phyloP scores from a whole-genome alignment of 2,329 filamentous ascomycete species.

The Tolypocladium nubicola region DNA sequence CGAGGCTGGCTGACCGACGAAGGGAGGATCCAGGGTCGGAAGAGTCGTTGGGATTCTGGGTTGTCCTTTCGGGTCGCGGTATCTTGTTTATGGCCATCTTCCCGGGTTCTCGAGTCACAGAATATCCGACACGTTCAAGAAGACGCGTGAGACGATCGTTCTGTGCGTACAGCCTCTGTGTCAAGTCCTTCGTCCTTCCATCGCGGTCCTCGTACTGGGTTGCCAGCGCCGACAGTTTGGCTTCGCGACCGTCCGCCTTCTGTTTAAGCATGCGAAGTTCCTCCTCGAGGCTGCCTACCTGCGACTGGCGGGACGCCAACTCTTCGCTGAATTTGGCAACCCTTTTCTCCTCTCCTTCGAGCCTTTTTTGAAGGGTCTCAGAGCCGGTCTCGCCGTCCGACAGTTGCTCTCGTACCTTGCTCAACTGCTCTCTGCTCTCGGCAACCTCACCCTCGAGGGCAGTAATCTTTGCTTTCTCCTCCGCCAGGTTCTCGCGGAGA shows the following conservation, averaged over 20 bases:
- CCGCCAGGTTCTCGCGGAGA: slow-evolving; percentile 41
- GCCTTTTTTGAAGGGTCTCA: slow-evolving; percentile 61
- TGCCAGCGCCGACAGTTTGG: slow-evolving; percentile 38
- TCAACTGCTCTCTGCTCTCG: slow-evolving; percentile 60
- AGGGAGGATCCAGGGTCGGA: slow-evolving; percentile 44
- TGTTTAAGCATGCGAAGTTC: slow-evolving; percentile 61
- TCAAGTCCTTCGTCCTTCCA: slow-evolving; percentile 68
- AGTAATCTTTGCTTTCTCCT: slow-evolving; percentile 42
- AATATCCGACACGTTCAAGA: slow-evolving; percentile 78
- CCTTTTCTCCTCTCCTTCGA: slow-evolving; percentile 67
- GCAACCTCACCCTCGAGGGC: slow-evolving; percentile 46
- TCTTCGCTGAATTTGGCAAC: slow-evolving; percentile 57
- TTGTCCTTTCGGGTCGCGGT: slow-evolving; percentile 45
- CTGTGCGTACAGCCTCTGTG: slow-evolving; percentile 70
- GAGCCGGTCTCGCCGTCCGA: slow-evolving; percentile 77
- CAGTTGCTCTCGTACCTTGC: slow-evolving; percentile 58
- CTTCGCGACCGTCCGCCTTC: slow-evolving; percentile 46
- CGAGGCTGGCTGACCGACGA: slow-evolving; percentile 41
- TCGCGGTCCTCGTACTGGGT: slow-evolving; percentile 60
- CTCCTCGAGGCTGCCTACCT: slow-evolving; percentile 64
- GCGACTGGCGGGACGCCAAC: slow-evolving; percentile 65
- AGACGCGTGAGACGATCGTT: slow-evolving; percentile 76
- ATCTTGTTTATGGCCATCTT: slow-evolving; percentile 67
- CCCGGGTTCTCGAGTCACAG: slow-evolving; percentile 62
- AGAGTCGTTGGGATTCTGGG: slow-evolving; percentile 46